Evolutionary conservation across 2,329 filamentous ascomycete species (phyloP), one percentile per base, ranked within the genome.

Genomic region (Achaetomium macrosporum): DNA sequence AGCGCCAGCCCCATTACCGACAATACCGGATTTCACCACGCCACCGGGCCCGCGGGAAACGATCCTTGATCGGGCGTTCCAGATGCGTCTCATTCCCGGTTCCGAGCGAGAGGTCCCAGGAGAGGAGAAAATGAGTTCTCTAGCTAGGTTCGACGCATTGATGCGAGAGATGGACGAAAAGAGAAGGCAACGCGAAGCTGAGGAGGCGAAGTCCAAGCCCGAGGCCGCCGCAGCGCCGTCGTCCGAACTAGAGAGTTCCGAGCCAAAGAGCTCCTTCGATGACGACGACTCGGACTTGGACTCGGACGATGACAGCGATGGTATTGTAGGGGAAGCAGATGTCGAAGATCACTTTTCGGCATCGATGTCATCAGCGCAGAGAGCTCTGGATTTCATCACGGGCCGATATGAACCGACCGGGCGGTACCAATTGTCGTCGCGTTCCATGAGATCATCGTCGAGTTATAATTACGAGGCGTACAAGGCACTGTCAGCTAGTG

Each of bases 41-140:
- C 78, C 79, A 0, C 76, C 78, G 2, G 69, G 67, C 0, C 78
- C 78, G 2, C 74, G 82, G 15, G 82, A 86, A 66, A 84, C 83
- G 0, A 85, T 86, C 47, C 66, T 85, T n/a, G 83, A 86, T 63
- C 71, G 83, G 37, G 83, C 83, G 0, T 85, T 86, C 60, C 80
- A 83, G 59, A 68, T 85, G 68, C 74, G 78, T 9, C 81, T 72
- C 53, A 83, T 85, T 33, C 82, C 82, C 15, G 82, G 82, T 6
- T 79, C 78, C 2, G 80, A 82, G 11, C 68, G 69, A 8, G 71
- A 77, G 46, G 59, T 74, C 2, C 74, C 76, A 0, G 81, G 81
- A 4, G 80, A 83, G 56, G 81, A 84, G 59, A 83, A 84, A 54
- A 69, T 85, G 15, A 85, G 77, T 58, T 85, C 82, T 0, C 71